Conservation (phyloP, 345 rosid genomes). For the Pelargonium nanum region DNA sequence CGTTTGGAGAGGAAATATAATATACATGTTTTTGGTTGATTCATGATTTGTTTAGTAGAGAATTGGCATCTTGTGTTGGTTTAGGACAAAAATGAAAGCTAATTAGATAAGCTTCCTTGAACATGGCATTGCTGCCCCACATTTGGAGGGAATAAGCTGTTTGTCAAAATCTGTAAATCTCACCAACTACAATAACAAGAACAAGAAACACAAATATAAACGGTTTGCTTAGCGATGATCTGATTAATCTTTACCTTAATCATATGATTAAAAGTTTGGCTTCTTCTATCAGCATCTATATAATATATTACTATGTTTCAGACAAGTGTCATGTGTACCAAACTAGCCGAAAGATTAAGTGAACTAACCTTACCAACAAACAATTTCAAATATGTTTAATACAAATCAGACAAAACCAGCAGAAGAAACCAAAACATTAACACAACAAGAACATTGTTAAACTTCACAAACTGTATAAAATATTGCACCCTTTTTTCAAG, state of each 20-base stretch:
- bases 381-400: too few relatives aligned
- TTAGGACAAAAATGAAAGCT: conserved; percentile 5
- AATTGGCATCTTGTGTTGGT: conserved; percentile 8
- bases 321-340: too few relatives aligned
- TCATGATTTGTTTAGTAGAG: neutral
- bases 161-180: neutral
- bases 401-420: too few relatives aligned
- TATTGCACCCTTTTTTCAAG: too few relatives aligned
- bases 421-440: too few relatives aligned
- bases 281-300: neutral
- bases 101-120: conserved; percentile 1
- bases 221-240: neutral
- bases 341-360: neutral
- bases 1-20: neutral
- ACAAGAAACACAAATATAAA: neutral
- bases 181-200: neutral
- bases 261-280: neutral
- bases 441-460: neutral
- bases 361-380: neutral
- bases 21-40: neutral
- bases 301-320: neutral
- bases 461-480: too few relatives aligned
- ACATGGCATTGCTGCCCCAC: conserved; percentile 5
- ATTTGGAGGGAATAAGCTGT: neutral
- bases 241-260: neutral